A percentile compares a stretch with the other conserved stretches of the same genome.
Conservation (phyloP, 768 basidiomycete genomes). For the Sarcodon aspratus region DNA sequence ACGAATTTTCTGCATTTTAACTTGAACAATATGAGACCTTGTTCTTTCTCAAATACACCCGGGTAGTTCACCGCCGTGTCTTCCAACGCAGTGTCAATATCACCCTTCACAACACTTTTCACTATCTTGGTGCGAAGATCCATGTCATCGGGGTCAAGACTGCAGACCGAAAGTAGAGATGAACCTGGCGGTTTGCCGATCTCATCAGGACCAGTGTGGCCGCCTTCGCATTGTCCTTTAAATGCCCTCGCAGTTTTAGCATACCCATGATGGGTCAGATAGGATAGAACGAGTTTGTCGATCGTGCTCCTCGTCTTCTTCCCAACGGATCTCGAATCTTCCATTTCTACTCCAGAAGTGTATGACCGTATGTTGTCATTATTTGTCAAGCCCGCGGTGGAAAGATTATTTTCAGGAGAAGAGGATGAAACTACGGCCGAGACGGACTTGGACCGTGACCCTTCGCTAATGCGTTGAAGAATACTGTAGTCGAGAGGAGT, state of each 20-base stretch:
- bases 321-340: slow-evolving; percentile 14
- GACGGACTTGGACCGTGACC: slow-evolving; percentile 1
- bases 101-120: slow-evolving; percentile 52
- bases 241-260: slow-evolving; percentile 60
- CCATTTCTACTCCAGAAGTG: neutral
- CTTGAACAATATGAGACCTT: slow-evolving; percentile 68
- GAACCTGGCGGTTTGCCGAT: neutral
- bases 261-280: slow-evolving; percentile 81
- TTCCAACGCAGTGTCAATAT: slow-evolving; percentile 57
- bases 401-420: neutral
- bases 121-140: slow-evolving; percentile 63
- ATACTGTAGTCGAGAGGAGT: slow-evolving; percentile 41
- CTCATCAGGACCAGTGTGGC: neutral
- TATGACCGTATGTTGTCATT: neutral
- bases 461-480: slow-evolving; percentile 9
- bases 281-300: slow-evolving; percentile 65
- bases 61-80: slow-evolving; percentile 49
- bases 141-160: slow-evolving; percentile 34
- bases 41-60: slow-evolving; percentile 51
- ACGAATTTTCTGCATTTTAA: slow-evolving; percentile 79
- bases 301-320: slow-evolving; percentile 50
- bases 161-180: slow-evolving; percentile 16
- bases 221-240: slow-evolving; percentile 32
- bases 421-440: no score
- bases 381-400: slow-evolving; percentile 8